phyloP scores from a whole-genome alignment of 139 green algal genomes.

The Dunaliella sp. region DNA sequence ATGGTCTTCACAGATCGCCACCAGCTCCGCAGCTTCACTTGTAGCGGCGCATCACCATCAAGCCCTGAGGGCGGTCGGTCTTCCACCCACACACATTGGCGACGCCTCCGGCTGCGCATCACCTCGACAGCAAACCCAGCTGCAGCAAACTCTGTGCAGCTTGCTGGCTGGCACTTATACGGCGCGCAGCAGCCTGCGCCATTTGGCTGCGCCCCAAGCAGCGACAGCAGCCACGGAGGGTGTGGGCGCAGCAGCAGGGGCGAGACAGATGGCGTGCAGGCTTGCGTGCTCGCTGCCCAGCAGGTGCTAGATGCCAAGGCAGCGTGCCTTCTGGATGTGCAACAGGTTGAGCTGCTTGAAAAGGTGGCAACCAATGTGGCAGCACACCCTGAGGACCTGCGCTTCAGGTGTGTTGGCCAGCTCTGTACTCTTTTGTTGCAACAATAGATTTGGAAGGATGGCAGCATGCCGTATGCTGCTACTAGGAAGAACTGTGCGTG shows the following conservation, averaged over 20 bases:
- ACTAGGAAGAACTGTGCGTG: too few relatives aligned
- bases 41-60: background rate
- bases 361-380: constrained; percentile 19
- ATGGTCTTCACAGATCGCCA: constrained; percentile 48
- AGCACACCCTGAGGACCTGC: background rate
- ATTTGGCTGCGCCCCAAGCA: too few relatives aligned
- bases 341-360: constrained; percentile 4
- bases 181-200: background rate
- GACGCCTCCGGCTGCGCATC: constrained; percentile 50
- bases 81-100: background rate
- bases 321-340: background rate
- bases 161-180: constrained; percentile 59
- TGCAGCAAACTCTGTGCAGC: constrained; percentile 69
- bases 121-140: constrained; percentile 36
- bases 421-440: too few relatives aligned
- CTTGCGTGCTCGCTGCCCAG: background rate
- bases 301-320: background rate
- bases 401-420: constrained; percentile 19
- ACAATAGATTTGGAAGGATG: too few relatives aligned
- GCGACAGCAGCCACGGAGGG: too few relatives aligned
- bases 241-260: too few relatives aligned
- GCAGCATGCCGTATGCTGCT: too few relatives aligned
- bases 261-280: background rate
- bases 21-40: constrained; percentile 33
- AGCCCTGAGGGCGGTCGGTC: background rate